Conservation (phyloP, 2,329 filamentous ascomycete genomes). For the Neoscytalidium dimidiatum region DNA sequence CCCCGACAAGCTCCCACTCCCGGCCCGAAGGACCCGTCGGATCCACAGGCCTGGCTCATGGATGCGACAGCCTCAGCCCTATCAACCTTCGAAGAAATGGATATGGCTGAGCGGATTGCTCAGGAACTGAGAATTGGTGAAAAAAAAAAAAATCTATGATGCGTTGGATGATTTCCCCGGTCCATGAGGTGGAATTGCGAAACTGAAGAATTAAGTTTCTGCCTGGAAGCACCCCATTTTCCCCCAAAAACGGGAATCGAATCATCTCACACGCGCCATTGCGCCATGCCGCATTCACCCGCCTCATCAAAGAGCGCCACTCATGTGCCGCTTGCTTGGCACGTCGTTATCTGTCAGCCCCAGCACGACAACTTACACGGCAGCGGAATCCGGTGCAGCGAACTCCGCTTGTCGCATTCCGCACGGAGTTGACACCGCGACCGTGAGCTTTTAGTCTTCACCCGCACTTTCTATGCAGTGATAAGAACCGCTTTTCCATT, state of each 20-base stretch:
- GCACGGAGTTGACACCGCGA: too few relatives aligned
- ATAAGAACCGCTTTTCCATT: too few relatives aligned
- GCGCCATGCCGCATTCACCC: neutral
- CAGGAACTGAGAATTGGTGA: neutral
- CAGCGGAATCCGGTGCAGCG: too few relatives aligned
- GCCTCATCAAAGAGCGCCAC: neutral
- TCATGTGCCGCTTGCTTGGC: neutral
- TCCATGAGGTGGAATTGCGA: neutral
- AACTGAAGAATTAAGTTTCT: neutral
- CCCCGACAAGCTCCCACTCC: slow-evolving; percentile 27
- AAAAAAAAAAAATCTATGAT: neutral
- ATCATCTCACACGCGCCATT: too few relatives aligned
- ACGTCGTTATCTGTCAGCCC: neutral
- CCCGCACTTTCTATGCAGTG: too few relatives aligned
- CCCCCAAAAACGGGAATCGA: neutral
- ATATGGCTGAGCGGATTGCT: neutral
- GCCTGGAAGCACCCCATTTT: neutral
- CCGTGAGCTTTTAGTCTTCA: too few relatives aligned
- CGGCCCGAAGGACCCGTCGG: slow-evolving; percentile 29
- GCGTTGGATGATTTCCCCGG: neutral
- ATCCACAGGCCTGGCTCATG: slow-evolving; percentile 22
- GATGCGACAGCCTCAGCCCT: neutral
- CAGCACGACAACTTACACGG: too few relatives aligned
- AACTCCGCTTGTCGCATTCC: too few relatives aligned
- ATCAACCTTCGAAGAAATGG: neutral